Base-by-base conservation (phyloP, 2,329 filamentous ascomycete genomes). In the Scedosporium minutisporum region DNA sequence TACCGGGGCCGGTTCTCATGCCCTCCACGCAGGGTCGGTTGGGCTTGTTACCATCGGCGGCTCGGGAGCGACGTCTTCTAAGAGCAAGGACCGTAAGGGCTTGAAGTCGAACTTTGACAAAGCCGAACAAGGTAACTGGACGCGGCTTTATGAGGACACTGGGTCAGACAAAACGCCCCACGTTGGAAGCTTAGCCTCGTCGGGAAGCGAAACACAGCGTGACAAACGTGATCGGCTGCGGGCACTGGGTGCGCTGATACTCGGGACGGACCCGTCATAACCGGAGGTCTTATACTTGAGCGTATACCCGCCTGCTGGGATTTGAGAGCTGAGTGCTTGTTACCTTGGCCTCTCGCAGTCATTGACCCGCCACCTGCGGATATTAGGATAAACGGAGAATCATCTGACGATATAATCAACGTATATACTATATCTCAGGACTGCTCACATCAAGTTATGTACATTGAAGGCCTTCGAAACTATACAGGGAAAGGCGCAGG, bases 1-100 rank as follows among this genome's bases (percentile, higher is more conserved):
- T 12, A 63, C 64, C 0, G 42, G 51, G 3, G 51, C 3, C 23
- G 63, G 46, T 12, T 62, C 63, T 16, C 55, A 18, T 4, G 63
- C 61, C 0, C 44, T 63, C 18, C 27, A 27, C 29, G 27, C 46
- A 10, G 18, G 33, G 10, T 64, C 65, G 3, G 58, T 48, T 9
- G 65, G 57, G 14, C 53, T 64, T 10, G 65, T 66, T 16, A 66
- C 64, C 25, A 65, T 66, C 9, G 65, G 65, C 14, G 65, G 65
- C 44, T 65, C 64, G 1, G 64, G 64, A 9, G 62, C 21, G 2
- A 29, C 46, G 12, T 58, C 51, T 55, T 63, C 60, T 9, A 65
- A 65, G 25, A 53, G 4, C 29, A 66, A 58, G 63, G 25, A 12
- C 23, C 61, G 63, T 38, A 65, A 65, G 58, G 62, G 61, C 12